These are phyloP conservation scores for Claviceps purpurea DNA, from an alignment of 2,329 filamentous ascomycete genomes.

Conservation along the genomic window DNA sequence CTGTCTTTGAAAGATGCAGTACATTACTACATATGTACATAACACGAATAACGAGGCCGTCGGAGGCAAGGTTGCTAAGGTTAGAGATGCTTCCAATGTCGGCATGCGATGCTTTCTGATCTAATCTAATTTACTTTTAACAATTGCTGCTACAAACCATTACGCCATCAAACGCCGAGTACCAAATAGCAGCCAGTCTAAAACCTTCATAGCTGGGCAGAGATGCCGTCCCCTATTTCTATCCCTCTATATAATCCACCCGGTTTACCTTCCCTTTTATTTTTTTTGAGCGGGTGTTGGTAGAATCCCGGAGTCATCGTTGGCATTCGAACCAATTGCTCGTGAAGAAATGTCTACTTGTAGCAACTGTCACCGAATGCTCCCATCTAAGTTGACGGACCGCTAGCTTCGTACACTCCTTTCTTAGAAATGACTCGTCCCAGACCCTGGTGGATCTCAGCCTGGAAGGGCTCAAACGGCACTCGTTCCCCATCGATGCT, in stretches of 20 bases:
- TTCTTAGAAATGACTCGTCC: conserved; percentile 74
- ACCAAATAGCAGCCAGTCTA: not conserved
- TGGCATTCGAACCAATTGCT: too few relatives aligned
- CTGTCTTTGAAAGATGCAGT: too few relatives aligned
- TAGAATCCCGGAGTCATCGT: too few relatives aligned
- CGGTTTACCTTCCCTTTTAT: not conserved
- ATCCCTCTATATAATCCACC: not conserved
- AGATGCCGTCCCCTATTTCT: not conserved
- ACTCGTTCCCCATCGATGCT: conserved; percentile 87
- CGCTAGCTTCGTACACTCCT: conserved; percentile 55
- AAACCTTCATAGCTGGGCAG: not conserved
- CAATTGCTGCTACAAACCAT: not conserved
- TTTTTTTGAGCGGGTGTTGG: too few relatives aligned
- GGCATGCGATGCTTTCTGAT: not conserved
- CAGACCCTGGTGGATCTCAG: conserved; percentile 70
- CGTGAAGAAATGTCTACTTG: not conserved
- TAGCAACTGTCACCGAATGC: not conserved
- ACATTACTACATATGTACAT: too few relatives aligned
- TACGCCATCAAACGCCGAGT: not conserved
- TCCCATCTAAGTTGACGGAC: conserved; percentile 30
- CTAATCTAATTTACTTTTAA: not conserved
- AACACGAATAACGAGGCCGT: not conserved
- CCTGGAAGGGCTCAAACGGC: conserved; percentile 82
- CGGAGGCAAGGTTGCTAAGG: not conserved
- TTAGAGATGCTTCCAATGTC: not conserved